Conservation (phyloP, 495 filamentous ascomycete genomes). For the Rhizodiscina lignyota region DNA sequence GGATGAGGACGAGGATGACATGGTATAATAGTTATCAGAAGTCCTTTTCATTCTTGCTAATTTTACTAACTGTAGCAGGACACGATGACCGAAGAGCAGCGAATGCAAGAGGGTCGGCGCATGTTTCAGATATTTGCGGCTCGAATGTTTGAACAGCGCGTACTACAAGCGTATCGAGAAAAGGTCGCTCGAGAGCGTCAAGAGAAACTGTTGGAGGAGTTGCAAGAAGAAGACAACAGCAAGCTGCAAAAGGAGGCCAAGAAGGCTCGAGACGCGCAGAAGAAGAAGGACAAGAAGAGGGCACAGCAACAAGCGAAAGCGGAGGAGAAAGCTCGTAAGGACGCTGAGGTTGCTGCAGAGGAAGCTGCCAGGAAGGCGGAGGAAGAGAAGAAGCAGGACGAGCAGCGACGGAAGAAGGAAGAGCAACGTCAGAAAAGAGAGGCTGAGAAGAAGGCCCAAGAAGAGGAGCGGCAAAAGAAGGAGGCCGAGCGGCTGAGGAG, state of each 20-base stretch:
- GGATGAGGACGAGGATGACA: constrained; percentile 69
- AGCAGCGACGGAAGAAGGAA: constrained; percentile 62
- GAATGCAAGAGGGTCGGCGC: constrained; percentile 93
- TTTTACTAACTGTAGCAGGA: constrained; percentile 41
- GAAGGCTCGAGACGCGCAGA: constrained; percentile 82
- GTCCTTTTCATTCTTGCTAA: constrained; percentile 16
- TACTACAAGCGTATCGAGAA: constrained; percentile 91
- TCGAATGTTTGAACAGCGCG: constrained; percentile 96
- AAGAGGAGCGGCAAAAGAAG: constrained; percentile 68
- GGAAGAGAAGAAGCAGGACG: constrained; percentile 66
- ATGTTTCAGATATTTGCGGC: constrained; percentile 99
- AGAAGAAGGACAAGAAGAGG: constrained; percentile 78
- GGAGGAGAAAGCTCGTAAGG: constrained; percentile 71
- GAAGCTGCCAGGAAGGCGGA: constrained; percentile 60
- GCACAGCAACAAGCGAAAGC: constrained; percentile 73
- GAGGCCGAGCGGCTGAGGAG: constrained; percentile 66
- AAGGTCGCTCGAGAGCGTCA: constrained; percentile 89
- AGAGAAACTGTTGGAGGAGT: constrained; percentile 77
- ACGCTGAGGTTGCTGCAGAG: constrained; percentile 83
- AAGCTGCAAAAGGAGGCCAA: constrained; percentile 72
- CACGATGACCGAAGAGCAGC: constrained; percentile 91
- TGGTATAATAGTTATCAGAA: too few species aligned
- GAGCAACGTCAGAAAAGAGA: constrained; percentile 87
- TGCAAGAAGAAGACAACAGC: constrained; percentile 63
- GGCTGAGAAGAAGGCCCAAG: constrained; percentile 75